A percentile compares a stretch with the other conserved stretches of the same genome.
Evolutionary conservation across 2,329 filamentous ascomycete species (phyloP).

Genomic region (Fusarium sp.): DNA sequence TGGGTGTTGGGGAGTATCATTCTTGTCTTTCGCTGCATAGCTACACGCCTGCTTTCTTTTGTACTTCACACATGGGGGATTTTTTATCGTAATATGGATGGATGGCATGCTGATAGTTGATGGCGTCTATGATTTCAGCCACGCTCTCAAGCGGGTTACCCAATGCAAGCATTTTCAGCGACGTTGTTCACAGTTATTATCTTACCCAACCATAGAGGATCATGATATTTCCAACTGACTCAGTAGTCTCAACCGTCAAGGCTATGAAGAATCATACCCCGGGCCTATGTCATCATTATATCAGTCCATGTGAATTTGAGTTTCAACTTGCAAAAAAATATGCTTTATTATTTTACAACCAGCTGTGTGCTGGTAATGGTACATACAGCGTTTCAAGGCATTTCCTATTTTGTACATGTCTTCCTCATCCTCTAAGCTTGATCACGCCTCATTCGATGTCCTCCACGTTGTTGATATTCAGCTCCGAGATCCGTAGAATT

Average conservation of each 20-base stretch:
- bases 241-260: no score
- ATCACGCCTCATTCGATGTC: slow-evolving; percentile 50
- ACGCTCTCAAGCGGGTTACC: slow-evolving; percentile 30
- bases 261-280: no score
- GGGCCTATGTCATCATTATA: no score
- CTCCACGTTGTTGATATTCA: slow-evolving; percentile 68
- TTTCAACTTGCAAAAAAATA: slow-evolving; percentile 33
- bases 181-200: background rate
- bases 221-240: no score
- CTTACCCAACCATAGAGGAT: no score
- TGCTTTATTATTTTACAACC: slow-evolving; percentile 47
- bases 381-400: slow-evolving; percentile 44
- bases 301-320: no score
- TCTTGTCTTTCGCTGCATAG: slow-evolving; percentile 43
- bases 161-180: slow-evolving; percentile 41
- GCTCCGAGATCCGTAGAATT: slow-evolving; percentile 82
- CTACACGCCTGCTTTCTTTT: slow-evolving; percentile 39
- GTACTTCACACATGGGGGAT: slow-evolving; percentile 29
- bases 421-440: slow-evolving; percentile 19
- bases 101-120: slow-evolving; percentile 29
- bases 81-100: slow-evolving; percentile 30
- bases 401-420: slow-evolving; percentile 42
- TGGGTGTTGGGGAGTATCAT: slow-evolving; percentile 49
- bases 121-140: slow-evolving; percentile 31
- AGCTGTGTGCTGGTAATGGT: slow-evolving; percentile 45